phyloP scores from a whole-genome alignment of 164 flowering plant genomes.

The Chimonanthus salicifolius region DNA sequence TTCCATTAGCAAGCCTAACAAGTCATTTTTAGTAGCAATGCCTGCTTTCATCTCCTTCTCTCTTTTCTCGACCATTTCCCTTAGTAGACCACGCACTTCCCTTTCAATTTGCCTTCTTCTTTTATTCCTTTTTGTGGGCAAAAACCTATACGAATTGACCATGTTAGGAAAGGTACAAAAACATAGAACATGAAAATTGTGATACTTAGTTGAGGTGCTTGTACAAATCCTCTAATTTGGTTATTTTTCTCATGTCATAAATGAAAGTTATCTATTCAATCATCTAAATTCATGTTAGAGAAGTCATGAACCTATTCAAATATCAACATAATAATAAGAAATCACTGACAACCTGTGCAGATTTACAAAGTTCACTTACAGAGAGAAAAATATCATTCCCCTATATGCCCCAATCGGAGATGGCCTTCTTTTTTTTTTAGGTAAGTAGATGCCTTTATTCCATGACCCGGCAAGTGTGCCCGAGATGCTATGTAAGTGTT shows the following conservation, averaged over 20 bases:
- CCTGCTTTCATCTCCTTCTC: conserved; percentile 11
- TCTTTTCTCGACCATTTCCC: conserved; percentile 2
- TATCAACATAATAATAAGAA: too few species aligned
- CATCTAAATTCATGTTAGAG: not conserved
- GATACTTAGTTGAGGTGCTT: too few species aligned
- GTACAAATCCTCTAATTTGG: too few species aligned
- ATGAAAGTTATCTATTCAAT: not conserved
- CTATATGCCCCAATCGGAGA: too few species aligned
- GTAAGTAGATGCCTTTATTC: too few species aligned
- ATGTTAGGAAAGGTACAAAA: not conserved
- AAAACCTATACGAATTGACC: conserved; percentile 17
- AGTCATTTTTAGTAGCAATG: not conserved
- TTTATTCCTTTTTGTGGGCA: conserved; percentile 41
- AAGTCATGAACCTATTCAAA: not conserved
- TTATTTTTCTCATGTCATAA: not conserved
- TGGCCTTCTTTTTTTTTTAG: too few species aligned
- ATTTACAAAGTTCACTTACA: too few species aligned
- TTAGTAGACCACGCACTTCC: conserved; percentile 5
- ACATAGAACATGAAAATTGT: too few species aligned
- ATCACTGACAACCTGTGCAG: too few species aligned
- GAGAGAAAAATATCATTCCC: too few species aligned
- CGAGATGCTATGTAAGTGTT: too few species aligned
- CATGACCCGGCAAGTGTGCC: too few species aligned
- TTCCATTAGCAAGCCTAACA: not conserved
- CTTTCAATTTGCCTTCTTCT: conserved; percentile 23